A percentile compares a stretch with the other conserved stretches of the same genome.
These are phyloP conservation scores for Amauroascus verrucosus DNA, from an alignment of 2,329 filamentous ascomycete species.

Conservation along the genomic window DNA sequence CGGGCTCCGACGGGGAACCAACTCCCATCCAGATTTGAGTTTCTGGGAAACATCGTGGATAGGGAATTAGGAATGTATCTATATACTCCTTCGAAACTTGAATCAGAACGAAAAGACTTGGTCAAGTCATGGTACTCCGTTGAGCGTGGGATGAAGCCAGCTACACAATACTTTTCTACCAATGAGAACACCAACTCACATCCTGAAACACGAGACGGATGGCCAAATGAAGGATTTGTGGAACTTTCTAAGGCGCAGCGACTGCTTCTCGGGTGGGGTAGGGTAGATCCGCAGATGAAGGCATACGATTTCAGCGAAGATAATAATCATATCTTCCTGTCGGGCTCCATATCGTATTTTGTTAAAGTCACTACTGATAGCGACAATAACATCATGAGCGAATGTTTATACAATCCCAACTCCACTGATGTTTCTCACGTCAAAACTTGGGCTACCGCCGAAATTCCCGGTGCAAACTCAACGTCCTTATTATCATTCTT, in stretches of 20 bases:
- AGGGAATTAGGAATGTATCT: constrained; percentile 41
- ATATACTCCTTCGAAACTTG: constrained; percentile 45
- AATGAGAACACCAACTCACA: constrained; percentile 28
- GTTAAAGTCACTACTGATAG: constrained; percentile 27
- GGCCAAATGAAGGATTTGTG: constrained; percentile 52
- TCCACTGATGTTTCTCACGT: constrained; percentile 33
- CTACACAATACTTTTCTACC: constrained; percentile 44
- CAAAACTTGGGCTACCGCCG: constrained; percentile 46
- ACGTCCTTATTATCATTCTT: constrained; percentile 27
- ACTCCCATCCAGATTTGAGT: constrained; percentile 37
- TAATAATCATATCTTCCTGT: constrained; percentile 42
- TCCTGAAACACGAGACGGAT: constrained; percentile 47
- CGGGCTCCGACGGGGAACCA: constrained; percentile 31
- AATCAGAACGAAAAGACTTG: constrained; percentile 45
- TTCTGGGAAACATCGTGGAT: constrained; percentile 42
- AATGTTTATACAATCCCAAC: constrained; percentile 45
- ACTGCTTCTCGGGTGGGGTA: constrained; percentile 47
- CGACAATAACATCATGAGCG: constrained; percentile 37
- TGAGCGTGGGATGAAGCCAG: constrained; percentile 35
- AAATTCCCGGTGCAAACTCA: constrained; percentile 22
- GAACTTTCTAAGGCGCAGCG: constrained; percentile 46
- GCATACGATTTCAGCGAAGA: constrained; percentile 48
- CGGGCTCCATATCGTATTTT: constrained; percentile 34
- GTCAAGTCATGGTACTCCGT: constrained; percentile 49
- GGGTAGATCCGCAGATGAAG: constrained; percentile 47